Conservation (phyloP, 106 monocot genomes). For the Dendrobium nobile region DNA sequence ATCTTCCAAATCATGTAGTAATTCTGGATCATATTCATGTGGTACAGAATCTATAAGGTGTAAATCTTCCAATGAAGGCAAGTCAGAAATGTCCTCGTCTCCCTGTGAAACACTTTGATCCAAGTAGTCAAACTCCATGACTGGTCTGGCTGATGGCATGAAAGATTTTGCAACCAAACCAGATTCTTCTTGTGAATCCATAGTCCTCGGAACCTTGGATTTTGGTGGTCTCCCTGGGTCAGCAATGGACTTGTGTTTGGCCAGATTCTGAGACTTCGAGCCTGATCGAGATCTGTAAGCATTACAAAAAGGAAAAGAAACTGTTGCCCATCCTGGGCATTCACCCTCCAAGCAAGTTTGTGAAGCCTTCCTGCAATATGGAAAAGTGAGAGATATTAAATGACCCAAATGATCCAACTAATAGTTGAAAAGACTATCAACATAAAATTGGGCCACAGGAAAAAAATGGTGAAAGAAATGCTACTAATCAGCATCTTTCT, state of each 20-base stretch:
- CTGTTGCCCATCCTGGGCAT: constrained; percentile 48
- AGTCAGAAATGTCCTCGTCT: constrained; percentile 11
- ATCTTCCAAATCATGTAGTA: constrained; percentile 40
- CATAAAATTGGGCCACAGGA: neutral
- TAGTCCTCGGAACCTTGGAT: constrained; percentile 38
- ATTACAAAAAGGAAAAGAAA: constrained; percentile 43
- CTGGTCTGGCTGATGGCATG: constrained; percentile 8
- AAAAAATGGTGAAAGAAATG: neutral
- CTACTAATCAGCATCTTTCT: no score
- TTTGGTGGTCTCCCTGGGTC: constrained; percentile 43
- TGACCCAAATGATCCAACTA: neutral
- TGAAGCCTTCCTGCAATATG: constrained; percentile 42
- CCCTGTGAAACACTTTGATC: neutral
- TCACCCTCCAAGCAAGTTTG: constrained; percentile 61
- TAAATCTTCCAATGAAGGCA: constrained; percentile 8
- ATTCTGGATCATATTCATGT: constrained; percentile 44
- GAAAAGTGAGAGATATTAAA: neutral
- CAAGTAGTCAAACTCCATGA: constrained; percentile 11
- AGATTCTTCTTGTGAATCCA: constrained; percentile 25
- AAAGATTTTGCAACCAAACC: constrained; percentile 6
- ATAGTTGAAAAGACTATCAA: neutral
- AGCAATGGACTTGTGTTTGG: constrained; percentile 49
- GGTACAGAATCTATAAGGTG: constrained; percentile 11
- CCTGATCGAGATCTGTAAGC: constrained; percentile 18
- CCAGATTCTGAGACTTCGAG: constrained; percentile 32